A percentile compares a stretch with the other conserved stretches of the same genome.
These are phyloP conservation scores for Leccinum griseonigrum DNA, from an alignment of 1,284 basidiomycete species.

Conservation along the genomic window DNA sequence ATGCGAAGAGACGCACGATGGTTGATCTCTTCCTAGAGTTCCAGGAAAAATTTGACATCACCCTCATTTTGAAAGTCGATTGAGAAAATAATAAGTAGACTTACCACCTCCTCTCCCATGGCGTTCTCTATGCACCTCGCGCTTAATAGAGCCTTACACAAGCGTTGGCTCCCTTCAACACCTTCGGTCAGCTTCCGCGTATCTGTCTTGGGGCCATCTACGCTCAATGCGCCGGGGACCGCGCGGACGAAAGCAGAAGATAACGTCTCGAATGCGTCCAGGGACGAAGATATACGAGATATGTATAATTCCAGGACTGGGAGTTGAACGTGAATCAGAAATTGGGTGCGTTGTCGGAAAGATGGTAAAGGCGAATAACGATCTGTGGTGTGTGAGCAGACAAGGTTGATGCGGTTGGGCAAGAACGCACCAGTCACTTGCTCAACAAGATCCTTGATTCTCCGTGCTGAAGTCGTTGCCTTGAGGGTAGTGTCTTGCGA, in stretches of 20 bases:
- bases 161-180: conserved; percentile 73
- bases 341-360: conserved; percentile 74
- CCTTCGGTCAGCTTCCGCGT: conserved; percentile 68
- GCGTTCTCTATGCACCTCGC: conserved; percentile 66
- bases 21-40: conserved; percentile 80
- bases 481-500: conserved; percentile 39
- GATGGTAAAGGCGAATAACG: conserved; percentile 87
- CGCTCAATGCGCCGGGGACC: conserved; percentile 82
- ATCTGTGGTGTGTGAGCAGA: conserved; percentile 44
- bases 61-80: not conserved
- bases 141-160: conserved; percentile 83
- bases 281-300: conserved; percentile 73
- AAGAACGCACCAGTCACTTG: conserved; percentile 74
- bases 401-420: not conserved
- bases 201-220: conserved; percentile 55
- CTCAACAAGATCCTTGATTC: conserved; percentile 80
- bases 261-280: conserved; percentile 92
- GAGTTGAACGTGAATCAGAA: conserved; percentile 83
- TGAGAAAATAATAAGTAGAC: conserved; percentile 25
- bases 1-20: conserved; percentile 52
- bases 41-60: conserved; percentile 75
- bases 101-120: conserved; percentile 82
- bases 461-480: conserved; percentile 77
- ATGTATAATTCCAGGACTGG: conserved; percentile 81
- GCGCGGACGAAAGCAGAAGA: conserved; percentile 85